Evolutionary conservation across 106 monocot species (phyloP), one percentile per base, ranked within the genome.

Genomic region (Gastrodia elata): DNA sequence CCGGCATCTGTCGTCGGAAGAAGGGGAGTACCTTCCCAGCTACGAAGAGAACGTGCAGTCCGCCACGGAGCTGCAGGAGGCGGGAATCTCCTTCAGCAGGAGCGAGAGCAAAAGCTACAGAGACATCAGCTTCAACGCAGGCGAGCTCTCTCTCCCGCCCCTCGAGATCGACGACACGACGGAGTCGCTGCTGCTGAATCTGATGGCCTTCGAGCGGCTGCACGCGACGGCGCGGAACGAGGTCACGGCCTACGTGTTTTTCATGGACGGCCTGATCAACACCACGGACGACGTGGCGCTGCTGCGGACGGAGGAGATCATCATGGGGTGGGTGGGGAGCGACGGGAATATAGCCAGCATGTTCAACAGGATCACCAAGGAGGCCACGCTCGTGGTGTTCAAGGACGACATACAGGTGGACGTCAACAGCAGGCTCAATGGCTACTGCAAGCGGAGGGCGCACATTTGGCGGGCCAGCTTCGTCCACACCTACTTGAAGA

Each of bases 201-300:
- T 83, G 14, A 82, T 84, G 86, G 86, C 82, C 3, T 86, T 86
- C 70, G 86, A 86, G 89, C 64, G 82, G 25, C 74, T 89, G 2
- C 89, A 89, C 44, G 44, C 56, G 1, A 59, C 73, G 14, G 79
- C 80, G 3, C 77, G 81, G 11, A 81, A 75, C 68, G 79, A 86
- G 71, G 81, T 86, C 37, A 86, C 76, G 0, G 37, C 81, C 48
- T 83, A 81, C 76, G 81, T 84, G 11, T 77, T 82, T 78, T 86
- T 89, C 79, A 80, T 89, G 86, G 83, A 86, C 79, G 79, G 74
- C 65, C 81, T 89, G 74, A 78, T 89, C 74, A 81, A 86, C 42
- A 76, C 83, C 0, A 39, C 83, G 8, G 61, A 65, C 41, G 89
- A 86, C 44, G 86, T 89, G 5, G 69, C 59, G 56, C 43, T 86